These are phyloP conservation scores for Gracilariopsis chorda DNA, from an alignment of 23 red algal species.

Conservation along the genomic window DNA sequence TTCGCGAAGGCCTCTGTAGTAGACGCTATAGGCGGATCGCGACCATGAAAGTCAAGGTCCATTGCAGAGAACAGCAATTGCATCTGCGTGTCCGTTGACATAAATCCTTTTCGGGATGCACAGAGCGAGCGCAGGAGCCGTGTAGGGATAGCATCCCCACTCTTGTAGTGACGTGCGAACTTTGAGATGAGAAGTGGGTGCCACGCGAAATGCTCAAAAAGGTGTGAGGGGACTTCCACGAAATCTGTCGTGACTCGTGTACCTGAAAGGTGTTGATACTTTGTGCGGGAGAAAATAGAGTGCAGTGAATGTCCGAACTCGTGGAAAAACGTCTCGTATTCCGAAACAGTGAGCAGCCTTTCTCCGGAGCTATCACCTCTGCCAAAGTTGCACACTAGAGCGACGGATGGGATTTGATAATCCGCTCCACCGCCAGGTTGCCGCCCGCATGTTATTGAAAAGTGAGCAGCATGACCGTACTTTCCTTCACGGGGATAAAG, in stretches of 20 bases:
- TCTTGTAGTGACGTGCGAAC: constrained; percentile 46
- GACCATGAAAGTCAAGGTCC: constrained; percentile 60
- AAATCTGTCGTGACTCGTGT: constrained; percentile 91
- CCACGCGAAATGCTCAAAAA: constrained; percentile 87
- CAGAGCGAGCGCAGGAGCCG: constrained; percentile 30
- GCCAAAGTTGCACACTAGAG: constrained; percentile 88
- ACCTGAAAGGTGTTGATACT: constrained; percentile 90
- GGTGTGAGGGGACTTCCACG: constrained; percentile 89
- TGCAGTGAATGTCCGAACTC: constrained; percentile 94
- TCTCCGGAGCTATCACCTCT: background rate
- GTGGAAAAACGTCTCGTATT: constrained; percentile 89
- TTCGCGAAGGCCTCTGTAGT: constrained; percentile 6
- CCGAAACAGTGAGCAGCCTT: constrained; percentile 48
- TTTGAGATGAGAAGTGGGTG: constrained; percentile 50
- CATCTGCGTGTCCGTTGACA: constrained; percentile 60
- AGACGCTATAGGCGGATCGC: constrained; percentile 11
- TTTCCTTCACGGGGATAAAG: constrained; percentile 79
- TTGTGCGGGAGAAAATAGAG: constrained; percentile 80
- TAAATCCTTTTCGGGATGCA: constrained; percentile 46
- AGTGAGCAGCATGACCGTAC: constrained; percentile 86
- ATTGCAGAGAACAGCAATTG: constrained; percentile 57
- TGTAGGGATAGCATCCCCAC: constrained; percentile 61
- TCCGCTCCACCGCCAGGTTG: constrained; percentile 4
- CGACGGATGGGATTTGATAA: constrained; percentile 88
- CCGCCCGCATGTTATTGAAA: constrained; percentile 80